Evolutionary conservation across 2,329 filamentous ascomycete species (phyloP).

Genomic region (Aspergillus ochraceoroseus): DNA sequence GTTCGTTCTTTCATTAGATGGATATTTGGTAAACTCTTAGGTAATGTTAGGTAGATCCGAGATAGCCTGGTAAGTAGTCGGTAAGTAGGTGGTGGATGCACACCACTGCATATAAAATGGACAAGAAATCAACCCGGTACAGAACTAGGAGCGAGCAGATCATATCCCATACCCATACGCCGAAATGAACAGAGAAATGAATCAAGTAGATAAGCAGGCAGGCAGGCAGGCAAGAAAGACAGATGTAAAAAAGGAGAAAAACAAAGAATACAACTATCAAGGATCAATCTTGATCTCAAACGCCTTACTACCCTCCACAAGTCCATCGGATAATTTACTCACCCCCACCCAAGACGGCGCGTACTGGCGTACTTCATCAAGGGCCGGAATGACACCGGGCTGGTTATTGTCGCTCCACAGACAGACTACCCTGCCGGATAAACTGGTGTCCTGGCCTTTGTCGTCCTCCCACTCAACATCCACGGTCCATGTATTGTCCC

Average conservation of each 20-base stretch:
- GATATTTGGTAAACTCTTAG: too few species aligned
- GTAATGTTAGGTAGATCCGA: too few species aligned
- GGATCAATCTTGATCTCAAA: constrained; percentile 48
- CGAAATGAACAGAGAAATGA: too few species aligned
- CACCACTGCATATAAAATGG: too few species aligned
- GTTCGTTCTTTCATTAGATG: too few species aligned
- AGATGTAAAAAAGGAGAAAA: background rate
- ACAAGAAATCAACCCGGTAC: too few species aligned
- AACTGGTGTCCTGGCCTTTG: constrained; percentile 28
- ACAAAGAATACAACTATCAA: background rate
- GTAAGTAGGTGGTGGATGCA: too few species aligned
- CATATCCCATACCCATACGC: too few species aligned
- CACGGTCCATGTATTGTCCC: constrained; percentile 70
- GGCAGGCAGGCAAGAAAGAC: too few species aligned
- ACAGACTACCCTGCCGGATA: constrained; percentile 68
- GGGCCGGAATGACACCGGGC: constrained; percentile 67
- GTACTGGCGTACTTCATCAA: constrained; percentile 73
- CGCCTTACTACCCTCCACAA: constrained; percentile 73
- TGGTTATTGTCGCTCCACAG: constrained; percentile 83
- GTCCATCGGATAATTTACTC: constrained; percentile 68
- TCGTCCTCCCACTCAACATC: constrained; percentile 58
- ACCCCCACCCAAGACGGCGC: constrained; percentile 74
- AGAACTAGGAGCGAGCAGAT: too few species aligned
- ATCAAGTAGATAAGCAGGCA: too few species aligned
- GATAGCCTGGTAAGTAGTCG: too few species aligned